Evolutionary conservation across 257 asterid genomes (phyloP).

Genomic region (Jacaranda copaia): DNA sequence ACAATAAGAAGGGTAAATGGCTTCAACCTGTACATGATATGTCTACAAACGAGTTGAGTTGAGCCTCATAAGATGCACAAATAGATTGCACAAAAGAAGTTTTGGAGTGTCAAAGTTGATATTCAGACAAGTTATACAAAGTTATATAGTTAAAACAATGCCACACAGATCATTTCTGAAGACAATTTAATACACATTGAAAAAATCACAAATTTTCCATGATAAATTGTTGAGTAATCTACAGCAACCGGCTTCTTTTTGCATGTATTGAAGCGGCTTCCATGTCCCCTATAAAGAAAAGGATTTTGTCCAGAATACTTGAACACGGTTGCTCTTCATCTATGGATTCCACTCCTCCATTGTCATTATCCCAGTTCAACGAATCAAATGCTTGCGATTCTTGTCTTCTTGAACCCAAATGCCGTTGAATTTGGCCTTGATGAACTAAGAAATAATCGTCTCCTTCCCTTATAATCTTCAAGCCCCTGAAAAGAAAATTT

Average conservation of each 20-base stretch:
- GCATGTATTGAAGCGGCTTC: conserved; percentile 69
- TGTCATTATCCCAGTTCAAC: neutral
- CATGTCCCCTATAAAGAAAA: conserved; percentile 84
- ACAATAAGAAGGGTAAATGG: too few species aligned
- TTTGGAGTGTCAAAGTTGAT: too few species aligned
- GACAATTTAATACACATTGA: neutral
- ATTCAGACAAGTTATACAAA: too few species aligned
- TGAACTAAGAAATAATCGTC: conserved; percentile 70
- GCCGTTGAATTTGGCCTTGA: conserved; percentile 77
- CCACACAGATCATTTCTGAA: neutral
- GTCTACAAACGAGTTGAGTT: too few species aligned
- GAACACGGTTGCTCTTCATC: conserved; percentile 44
- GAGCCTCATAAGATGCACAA: too few species aligned
- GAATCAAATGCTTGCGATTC: conserved; percentile 7
- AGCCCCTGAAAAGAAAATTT: conserved; percentile 56
- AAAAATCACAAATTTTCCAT: neutral
- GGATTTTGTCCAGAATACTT: conserved; percentile 70
- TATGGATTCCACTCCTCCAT: conserved; percentile 21
- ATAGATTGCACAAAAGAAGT: too few species aligned
- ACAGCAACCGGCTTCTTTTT: conserved; percentile 58
- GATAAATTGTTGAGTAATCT: conserved; percentile 21
- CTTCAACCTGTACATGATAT: too few species aligned
- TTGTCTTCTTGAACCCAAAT: conserved; percentile 62
- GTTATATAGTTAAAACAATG: neutral
- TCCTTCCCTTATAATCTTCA: conserved; percentile 89